Base-by-base conservation (phyloP, 2,329 filamentous ascomycete genomes). In the Xylogone sp. region DNA sequence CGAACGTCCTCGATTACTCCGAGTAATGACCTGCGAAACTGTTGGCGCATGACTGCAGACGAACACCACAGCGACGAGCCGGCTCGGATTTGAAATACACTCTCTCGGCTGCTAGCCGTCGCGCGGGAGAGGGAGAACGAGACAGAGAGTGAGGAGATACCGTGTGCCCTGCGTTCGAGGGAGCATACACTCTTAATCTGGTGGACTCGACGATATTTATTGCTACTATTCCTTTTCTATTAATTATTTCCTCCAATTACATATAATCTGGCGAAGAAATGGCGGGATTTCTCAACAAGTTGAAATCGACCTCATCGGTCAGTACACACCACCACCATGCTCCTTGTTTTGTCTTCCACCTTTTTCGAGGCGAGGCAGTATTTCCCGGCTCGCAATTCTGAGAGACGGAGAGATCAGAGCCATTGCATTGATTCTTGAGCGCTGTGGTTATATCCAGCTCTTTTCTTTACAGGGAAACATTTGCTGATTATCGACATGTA, bases 281-380 rank as follows among this genome's bases (percentile, higher is more conserved):
- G 79, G 72, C 79, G 56, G 74, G 77, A 56, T 78, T 84, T 60
- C 76, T 84, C 56, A 80, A 74, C 60, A 84, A 81, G 67, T 75
- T 83, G 64, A 82, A 82, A 69, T 71, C 72, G 60, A 71, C 74
- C 59, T 70, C 75, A 65, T 73, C 72, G 65, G 81, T 84, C 71
- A 69, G 80, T 77, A 57, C 42, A 53, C 29, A 31, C 7, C 27
- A 39, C n/a, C 34, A 7, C 34, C n/a, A 5, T 39, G 10, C 13
- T 39, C 5, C 34, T 39, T 18, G 8, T 39, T 39, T 42, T 42
- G 21, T 27, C n/a, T 24, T 52, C 46, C 48, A 19, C 43, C 43
- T 46, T 45, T 24, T 46, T 49, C 48, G 39, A 50, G 18, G 18
- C 3, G 19, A 16, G 43, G 21, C 46, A 46, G 54, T n/a, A 39